phyloP scores from a whole-genome alignment of 495 filamentous ascomycete genomes.

The Xylaria telfairii region DNA sequence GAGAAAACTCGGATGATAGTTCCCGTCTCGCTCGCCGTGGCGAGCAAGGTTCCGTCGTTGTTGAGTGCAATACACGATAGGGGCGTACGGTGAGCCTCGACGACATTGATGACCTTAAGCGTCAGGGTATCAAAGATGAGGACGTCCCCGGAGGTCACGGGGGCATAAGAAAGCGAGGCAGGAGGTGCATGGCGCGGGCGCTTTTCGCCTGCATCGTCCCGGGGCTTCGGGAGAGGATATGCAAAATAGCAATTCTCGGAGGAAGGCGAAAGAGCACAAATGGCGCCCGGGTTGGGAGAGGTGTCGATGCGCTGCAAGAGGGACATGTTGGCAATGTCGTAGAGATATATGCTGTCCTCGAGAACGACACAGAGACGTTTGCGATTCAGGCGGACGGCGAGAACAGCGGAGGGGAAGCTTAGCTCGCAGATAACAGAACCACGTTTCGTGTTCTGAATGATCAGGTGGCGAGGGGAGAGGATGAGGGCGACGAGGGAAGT shows the following conservation, averaged over 20 bases:
- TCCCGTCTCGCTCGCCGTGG: constrained; percentile 95
- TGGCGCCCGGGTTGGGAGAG: constrained; percentile 88
- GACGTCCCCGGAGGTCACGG: constrained; percentile 89
- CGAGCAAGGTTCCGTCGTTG: constrained; percentile 88
- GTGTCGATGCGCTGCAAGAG: constrained; percentile 88
- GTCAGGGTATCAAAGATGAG: constrained; percentile 88
- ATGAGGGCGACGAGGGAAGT: constrained; percentile 96
- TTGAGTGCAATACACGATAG: constrained; percentile 89
- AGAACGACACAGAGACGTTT: constrained; percentile 92
- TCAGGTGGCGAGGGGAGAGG: constrained; percentile 83
- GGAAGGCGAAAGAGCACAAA: constrained; percentile 89
- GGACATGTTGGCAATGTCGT: constrained; percentile 98
- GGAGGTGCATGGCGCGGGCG: constrained; percentile 87
- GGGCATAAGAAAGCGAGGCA: constrained; percentile 66
- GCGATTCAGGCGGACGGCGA: constrained; percentile 90
- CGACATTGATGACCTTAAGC: constrained; percentile 88
- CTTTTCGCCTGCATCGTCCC: constrained; percentile 58
- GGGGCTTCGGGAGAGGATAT: constrained; percentile 87
- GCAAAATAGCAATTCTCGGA: constrained; percentile 96
- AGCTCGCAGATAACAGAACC: constrained; percentile 98
- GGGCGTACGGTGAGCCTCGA: constrained; percentile 93
- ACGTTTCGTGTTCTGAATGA: constrained; percentile 97
- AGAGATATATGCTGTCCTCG: constrained; percentile 95
- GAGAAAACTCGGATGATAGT: constrained; percentile 96
- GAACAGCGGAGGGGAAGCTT: constrained; percentile 91